Evolutionary conservation across 176 grass and related monocot genomes (phyloP).

Genomic region (Aegilops tauschii): DNA sequence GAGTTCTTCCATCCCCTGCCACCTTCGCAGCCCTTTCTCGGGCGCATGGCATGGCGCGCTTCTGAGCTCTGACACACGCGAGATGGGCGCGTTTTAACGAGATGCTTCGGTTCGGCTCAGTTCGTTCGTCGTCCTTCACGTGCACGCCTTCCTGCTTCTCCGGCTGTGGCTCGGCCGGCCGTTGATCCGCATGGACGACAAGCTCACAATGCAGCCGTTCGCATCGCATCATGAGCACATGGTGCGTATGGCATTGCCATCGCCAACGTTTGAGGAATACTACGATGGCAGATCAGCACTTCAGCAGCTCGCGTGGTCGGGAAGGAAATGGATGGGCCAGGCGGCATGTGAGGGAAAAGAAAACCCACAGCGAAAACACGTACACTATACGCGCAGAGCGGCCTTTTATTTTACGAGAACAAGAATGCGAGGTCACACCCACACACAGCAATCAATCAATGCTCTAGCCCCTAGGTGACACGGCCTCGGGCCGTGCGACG

Average conservation of each 20-base stretch:
- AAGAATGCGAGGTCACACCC: background rate
- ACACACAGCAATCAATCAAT: background rate
- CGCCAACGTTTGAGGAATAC: too few relatives aligned
- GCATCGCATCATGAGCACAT: too few relatives aligned
- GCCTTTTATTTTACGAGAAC: too few relatives aligned
- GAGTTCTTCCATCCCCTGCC: background rate
- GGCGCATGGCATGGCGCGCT: background rate
- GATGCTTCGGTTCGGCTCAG: background rate
- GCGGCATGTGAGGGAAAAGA: background rate
- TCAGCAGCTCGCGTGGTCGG: background rate
- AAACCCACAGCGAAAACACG: background rate
- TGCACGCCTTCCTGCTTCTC: background rate
- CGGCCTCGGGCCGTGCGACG: slow-evolving; percentile 6
- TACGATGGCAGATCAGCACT: too few relatives aligned
- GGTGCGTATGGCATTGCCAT: too few relatives aligned
- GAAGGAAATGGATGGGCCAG: background rate
- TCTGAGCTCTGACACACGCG: slow-evolving; percentile 1
- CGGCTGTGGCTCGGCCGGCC: background rate
- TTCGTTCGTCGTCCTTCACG: background rate
- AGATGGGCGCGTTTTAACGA: background rate
- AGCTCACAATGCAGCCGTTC: too few relatives aligned
- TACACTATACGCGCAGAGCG: too few relatives aligned
- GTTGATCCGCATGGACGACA: too few relatives aligned
- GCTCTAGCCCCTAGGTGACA: background rate
- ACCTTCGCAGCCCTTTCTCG: background rate